These are phyloP conservation scores for Brassica incana DNA, from an alignment of 345 rosid genomes.

Conservation along the genomic window DNA sequence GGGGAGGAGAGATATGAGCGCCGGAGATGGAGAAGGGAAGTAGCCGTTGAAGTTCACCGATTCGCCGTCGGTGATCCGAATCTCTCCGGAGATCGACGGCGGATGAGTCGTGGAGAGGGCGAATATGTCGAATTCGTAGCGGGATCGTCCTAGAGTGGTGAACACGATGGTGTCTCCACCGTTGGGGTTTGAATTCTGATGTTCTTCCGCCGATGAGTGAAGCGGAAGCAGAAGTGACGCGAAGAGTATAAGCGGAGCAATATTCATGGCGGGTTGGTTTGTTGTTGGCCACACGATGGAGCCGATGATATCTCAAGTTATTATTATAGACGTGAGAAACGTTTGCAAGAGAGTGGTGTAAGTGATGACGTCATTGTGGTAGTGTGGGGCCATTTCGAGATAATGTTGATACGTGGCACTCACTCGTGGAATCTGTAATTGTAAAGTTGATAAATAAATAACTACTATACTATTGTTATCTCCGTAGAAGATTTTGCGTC, in stretches of 20 bases:
- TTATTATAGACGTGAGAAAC: background rate
- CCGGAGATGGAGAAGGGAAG: conserved; percentile 60
- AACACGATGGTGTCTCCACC: conserved; percentile 59
- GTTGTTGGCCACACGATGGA: background rate
- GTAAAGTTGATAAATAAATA: background rate
- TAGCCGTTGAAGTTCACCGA: conserved; percentile 84
- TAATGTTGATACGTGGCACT: conserved; percentile 21
- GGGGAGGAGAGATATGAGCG: conserved; percentile 42
- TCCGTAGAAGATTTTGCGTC: background rate
- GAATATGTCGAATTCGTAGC: conserved; percentile 73
- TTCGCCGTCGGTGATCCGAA: conserved; percentile 67
- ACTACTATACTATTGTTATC: background rate
- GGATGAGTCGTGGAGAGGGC: conserved; percentile 47
- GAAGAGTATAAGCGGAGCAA: background rate
- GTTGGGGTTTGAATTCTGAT: background rate
- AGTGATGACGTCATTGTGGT: conserved; percentile 14
- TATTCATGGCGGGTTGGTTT: conserved; percentile 23
- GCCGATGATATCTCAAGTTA: background rate
- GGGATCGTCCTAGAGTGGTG: conserved; percentile 62
- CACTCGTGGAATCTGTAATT: background rate
- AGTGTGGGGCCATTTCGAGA: background rate
- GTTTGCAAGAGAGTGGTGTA: background rate
- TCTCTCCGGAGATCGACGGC: conserved; percentile 43
- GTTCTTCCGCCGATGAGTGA: conserved; percentile 25
- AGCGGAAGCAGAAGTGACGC: conserved; percentile 2